Percentiles rank a stretch among this genome's conserved stretches.
phyloP scores from a whole-genome alignment of 2,329 filamentous ascomycete species.

The Clarireedia homoeocarpa region DNA sequence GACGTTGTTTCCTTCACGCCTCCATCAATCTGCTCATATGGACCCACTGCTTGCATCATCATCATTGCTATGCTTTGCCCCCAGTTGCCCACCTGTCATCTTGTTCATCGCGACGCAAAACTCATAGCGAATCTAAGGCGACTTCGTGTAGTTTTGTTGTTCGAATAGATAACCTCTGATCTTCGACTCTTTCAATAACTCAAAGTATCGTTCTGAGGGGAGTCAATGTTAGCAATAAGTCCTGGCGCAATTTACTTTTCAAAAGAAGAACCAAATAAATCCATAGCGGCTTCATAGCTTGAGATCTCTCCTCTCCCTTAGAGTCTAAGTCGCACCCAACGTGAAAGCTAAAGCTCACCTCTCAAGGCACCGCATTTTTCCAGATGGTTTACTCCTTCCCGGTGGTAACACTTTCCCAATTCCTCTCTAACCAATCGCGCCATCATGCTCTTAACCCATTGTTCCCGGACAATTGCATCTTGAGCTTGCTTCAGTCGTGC shows the following conservation, averaged over 20 bases:
- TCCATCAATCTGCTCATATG: background rate
- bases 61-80: background rate
- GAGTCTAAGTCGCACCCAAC: too few species aligned
- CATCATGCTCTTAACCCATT: conserved; percentile 90
- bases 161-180: conserved; percentile 73
- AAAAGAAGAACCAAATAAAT: background rate
- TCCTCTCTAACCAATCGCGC: conserved; percentile 73
- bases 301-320: too few species aligned
- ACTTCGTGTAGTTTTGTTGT: conserved; percentile 66
- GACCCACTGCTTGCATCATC: background rate
- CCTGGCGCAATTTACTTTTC: too few species aligned
- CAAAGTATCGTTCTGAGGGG: conserved; percentile 63
- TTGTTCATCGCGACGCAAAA: background rate
- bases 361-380: conserved; percentile 77
- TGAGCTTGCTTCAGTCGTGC: conserved; percentile 74
- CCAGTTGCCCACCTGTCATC: background rate
- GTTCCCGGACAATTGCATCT: conserved; percentile 74
- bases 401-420: conserved; percentile 77
- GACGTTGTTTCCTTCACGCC: background rate
- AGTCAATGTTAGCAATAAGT: background rate
- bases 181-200: conserved; percentile 68
- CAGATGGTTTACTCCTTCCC: conserved; percentile 78
- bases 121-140: conserved; percentile 28
- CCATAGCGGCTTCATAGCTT: background rate
- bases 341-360: conserved; percentile 48